Evolutionary conservation across 108 stramenopile species (phyloP).

Genomic region (Nitzschia inconspicua): DNA sequence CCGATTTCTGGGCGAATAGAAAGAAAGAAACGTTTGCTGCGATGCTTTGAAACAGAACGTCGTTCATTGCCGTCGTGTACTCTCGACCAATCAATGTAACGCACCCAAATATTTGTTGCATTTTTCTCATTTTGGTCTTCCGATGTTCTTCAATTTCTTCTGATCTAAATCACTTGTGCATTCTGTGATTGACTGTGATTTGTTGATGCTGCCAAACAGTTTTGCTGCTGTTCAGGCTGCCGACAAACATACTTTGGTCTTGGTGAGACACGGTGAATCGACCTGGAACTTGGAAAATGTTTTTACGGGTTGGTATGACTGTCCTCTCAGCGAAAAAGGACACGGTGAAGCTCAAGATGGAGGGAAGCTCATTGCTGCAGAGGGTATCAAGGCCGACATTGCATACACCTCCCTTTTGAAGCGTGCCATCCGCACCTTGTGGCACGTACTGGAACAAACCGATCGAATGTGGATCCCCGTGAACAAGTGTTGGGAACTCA

Average conservation of each 20-base stretch:
- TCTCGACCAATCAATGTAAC: neutral
- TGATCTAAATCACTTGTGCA: neutral
- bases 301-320: conserved; percentile 98
- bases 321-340: conserved; percentile 89
- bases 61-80: neutral
- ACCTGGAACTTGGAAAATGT: conserved; percentile 96
- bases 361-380: conserved; percentile 62
- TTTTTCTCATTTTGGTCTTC: neutral
- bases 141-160: neutral
- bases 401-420: conserved; percentile 88
- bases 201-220: conserved; percentile 8
- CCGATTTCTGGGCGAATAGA: neutral
- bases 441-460: conserved; percentile 83
- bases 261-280: conserved; percentile 94
- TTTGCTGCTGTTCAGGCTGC: conserved; percentile 35
- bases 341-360: conserved; percentile 84
- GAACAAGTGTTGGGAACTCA: conserved; percentile 84
- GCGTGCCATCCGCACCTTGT: conserved; percentile 84
- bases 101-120: neutral
- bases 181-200: no score
- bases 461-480: conserved; percentile 81
- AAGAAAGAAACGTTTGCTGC: neutral
- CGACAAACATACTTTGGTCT: conserved; percentile 55
- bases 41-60: no score
- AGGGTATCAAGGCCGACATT: conserved; percentile 65